phyloP scores from a whole-genome alignment of 305 asterid genomes.

The Euphrasia arctica region DNA sequence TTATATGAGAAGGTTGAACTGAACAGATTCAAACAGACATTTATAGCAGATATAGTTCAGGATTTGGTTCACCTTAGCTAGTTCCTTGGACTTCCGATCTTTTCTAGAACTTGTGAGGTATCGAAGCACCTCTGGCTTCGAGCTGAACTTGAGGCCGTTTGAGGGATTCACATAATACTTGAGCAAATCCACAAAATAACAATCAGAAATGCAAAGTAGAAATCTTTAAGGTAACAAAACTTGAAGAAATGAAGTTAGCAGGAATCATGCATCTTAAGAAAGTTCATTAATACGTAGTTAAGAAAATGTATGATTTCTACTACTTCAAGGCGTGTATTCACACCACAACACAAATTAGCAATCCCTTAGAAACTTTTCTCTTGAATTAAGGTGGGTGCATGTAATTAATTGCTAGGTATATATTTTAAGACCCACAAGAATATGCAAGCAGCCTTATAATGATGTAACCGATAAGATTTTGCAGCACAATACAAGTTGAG shows the following conservation, averaged over 20 bases:
- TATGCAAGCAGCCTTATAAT: too few relatives aligned
- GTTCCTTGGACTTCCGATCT: conserved; percentile 29
- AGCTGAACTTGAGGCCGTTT: conserved; percentile 43
- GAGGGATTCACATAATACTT: conserved; percentile 56
- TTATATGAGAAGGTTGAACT: conserved; percentile 12
- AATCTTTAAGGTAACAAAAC: conserved; percentile 8
- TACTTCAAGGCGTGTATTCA: not conserved
- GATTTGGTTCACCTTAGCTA: conserved; percentile 28
- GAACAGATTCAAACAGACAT: conserved; percentile 24
- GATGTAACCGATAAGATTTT: too few relatives aligned
- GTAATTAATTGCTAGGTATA: too few relatives aligned
- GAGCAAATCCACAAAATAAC: conserved; percentile 30
- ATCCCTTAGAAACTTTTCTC: too few relatives aligned
- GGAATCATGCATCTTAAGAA: conserved; percentile 4
- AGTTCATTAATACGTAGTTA: conserved; percentile 5
- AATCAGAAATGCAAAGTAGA: conserved; percentile 18
- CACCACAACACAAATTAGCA: too few relatives aligned
- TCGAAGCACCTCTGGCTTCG: conserved; percentile 68
- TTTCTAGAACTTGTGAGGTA: conserved; percentile 38
- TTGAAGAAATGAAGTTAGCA: not conserved
- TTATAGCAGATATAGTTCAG: conserved; percentile 8
- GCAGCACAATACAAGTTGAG: too few relatives aligned
- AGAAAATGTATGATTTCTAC: conserved; percentile 6
- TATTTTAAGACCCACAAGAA: too few relatives aligned
- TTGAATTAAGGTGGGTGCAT: too few relatives aligned